Percentiles rank a stretch among this genome's conserved stretches.
These are phyloP conservation scores for Colletotrichum trifolii DNA, from an alignment of 2,329 filamentous ascomycete species.

Conservation along the genomic window DNA sequence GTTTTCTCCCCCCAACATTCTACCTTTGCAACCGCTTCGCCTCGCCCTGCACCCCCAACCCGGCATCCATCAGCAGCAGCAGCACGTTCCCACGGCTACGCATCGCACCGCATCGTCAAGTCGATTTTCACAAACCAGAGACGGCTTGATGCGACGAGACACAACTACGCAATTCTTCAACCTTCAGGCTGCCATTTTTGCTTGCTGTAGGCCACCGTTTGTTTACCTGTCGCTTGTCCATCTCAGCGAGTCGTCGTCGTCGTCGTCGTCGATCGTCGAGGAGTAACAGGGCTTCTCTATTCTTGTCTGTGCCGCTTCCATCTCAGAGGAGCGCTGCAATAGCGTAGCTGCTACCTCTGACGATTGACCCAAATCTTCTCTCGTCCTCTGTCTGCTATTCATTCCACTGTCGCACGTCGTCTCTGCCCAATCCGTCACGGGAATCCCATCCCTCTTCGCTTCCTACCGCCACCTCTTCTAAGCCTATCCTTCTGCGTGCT, in stretches of 20 bases:
- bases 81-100: constrained; percentile 29
- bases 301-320: constrained; percentile 28
- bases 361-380: constrained; percentile 12
- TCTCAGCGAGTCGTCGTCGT: constrained; percentile 1
- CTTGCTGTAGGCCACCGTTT: constrained; percentile 7
- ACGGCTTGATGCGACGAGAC: neutral
- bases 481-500: constrained; percentile 28
- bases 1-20: constrained; percentile 40
- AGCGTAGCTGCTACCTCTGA: constrained; percentile 37
- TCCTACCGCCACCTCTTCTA: constrained; percentile 10
- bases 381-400: neutral
- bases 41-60: constrained; percentile 32
- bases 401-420: constrained; percentile 6
- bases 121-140: neutral
- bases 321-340: constrained; percentile 36
- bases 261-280: constrained; percentile 29
- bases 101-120: constrained; percentile 15
- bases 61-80: too few species aligned
- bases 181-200: neutral
- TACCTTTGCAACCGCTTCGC: constrained; percentile 29
- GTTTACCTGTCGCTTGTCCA: constrained; percentile 11
- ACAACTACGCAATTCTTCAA: constrained; percentile 23
- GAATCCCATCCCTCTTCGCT: constrained; percentile 9
- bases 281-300: constrained; percentile 18
- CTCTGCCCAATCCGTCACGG: constrained; percentile 5